Evolutionary conservation across 371 early-diverging fungal species (phyloP).

Genomic region (Syncephalis plumigaleata): DNA sequence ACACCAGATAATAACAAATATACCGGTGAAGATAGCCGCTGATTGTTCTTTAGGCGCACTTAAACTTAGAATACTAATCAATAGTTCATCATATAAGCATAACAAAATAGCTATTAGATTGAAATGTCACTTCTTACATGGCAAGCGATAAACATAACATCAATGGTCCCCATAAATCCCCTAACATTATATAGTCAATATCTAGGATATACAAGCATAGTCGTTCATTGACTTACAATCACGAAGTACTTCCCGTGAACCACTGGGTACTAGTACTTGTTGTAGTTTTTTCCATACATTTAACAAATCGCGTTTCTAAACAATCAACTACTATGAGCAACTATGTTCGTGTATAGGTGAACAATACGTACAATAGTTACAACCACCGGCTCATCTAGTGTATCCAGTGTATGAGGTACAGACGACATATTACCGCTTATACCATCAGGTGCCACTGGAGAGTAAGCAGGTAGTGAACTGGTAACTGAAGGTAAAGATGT

Average conservation of each 20-base stretch:
- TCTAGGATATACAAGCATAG: not conserved
- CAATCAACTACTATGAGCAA: too few species aligned
- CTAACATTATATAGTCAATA: conserved; percentile 17
- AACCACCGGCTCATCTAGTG: conserved; percentile 86
- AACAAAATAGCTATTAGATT: not conserved
- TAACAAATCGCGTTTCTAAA: conserved; percentile 65
- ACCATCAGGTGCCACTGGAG: not conserved
- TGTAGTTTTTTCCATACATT: conserved; percentile 49
- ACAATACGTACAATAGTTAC: conserved; percentile 44
- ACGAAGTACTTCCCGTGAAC: conserved; percentile 39
- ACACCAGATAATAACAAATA: conserved; percentile 81
- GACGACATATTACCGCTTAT: not conserved
- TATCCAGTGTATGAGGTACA: conserved; percentile 21
- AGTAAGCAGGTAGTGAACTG: too few species aligned
- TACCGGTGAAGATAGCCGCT: conserved; percentile 69
- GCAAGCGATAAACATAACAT: conserved; percentile 75
- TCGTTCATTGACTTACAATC: conserved; percentile 38
- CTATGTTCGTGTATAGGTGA: not conserved
- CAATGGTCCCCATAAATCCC: conserved; percentile 94
- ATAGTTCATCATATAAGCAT: not conserved
- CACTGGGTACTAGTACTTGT: conserved; percentile 56
- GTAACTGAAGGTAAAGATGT: too few species aligned
- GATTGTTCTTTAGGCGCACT: conserved; percentile 51
- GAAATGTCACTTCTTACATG: conserved; percentile 27
- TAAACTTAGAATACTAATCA: conserved; percentile 39